These are phyloP conservation scores for Colletotrichum acutatum DNA, from an alignment of 2,329 filamentous ascomycete genomes.

Conservation along the genomic window DNA sequence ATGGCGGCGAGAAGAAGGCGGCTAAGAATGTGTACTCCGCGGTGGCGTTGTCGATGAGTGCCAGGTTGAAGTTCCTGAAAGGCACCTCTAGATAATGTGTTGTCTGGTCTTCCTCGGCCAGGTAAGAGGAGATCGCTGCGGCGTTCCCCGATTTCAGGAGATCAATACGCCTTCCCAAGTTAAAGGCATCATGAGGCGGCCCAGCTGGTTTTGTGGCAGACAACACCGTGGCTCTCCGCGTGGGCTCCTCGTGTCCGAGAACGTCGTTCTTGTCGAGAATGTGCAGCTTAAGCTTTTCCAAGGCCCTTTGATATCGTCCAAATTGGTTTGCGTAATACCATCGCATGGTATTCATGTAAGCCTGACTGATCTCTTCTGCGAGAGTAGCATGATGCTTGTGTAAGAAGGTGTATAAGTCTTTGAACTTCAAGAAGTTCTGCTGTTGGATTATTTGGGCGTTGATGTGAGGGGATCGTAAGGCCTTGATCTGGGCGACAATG, in stretches of 20 bases:
- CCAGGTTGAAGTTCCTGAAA: constrained; percentile 95
- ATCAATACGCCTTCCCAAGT: constrained; percentile 86
- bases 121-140: constrained; percentile 83
- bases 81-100: constrained; percentile 90
- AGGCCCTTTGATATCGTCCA: constrained; percentile 82
- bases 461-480: constrained; percentile 91
- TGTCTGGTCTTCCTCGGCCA: constrained; percentile 89
- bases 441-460: constrained; percentile 98
- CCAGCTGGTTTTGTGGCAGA: constrained; percentile 62
- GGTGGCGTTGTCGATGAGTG: constrained; percentile 91
- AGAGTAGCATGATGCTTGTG: constrained; percentile 84
- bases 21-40: constrained; percentile 96
- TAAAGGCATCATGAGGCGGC: constrained; percentile 85
- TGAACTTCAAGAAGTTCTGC: constrained; percentile 88
- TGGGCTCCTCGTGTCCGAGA: constrained; percentile 80
- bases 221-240: constrained; percentile 71
- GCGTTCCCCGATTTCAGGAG: constrained; percentile 79
- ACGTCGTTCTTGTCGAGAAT: constrained; percentile 84
- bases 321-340: constrained; percentile 98
- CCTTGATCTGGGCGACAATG: constrained; percentile 93
- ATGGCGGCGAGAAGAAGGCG: constrained; percentile 84
- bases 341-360: constrained; percentile 98
- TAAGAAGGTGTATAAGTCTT: constrained; percentile 88
- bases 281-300: constrained; percentile 88
- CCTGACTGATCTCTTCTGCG: constrained; percentile 88